Conservation (phyloP, 1,284 basidiomycete species). For the Ceratobasidium sp. region DNA sequence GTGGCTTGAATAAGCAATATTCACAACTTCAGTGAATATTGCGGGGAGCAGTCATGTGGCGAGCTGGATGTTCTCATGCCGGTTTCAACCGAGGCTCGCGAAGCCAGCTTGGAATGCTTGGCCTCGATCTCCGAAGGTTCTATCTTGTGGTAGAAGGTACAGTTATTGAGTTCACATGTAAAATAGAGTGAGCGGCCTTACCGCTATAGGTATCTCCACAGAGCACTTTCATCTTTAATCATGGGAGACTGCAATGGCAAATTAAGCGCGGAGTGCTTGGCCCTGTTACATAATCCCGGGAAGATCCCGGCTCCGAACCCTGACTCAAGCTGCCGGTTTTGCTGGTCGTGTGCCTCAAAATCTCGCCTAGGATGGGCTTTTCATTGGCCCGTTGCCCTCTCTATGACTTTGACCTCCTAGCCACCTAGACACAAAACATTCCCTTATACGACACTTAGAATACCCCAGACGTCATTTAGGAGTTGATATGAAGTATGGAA, state of each 20-base stretch:
- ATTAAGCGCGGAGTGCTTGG: neutral
- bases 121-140: neutral
- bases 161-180: neutral
- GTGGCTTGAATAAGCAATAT: neutral
- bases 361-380: conserved; percentile 4
- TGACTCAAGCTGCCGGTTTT: conserved; percentile 17
- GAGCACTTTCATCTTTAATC: neutral
- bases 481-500: conserved; percentile 81
- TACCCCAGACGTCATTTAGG: neutral
- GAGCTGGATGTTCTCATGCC: neutral
- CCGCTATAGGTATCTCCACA: neutral
- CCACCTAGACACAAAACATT: neutral
- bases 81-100: neutral
- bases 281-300: conserved; percentile 15
- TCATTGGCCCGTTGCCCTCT: conserved; percentile 22
- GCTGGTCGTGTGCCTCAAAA: conserved; percentile 29
- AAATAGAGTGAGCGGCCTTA: neutral
- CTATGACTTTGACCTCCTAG: neutral
- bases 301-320: neutral
- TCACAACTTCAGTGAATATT: neutral
- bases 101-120: neutral
- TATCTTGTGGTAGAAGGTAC: neutral
- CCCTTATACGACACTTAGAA: neutral
- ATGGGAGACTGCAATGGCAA: neutral
- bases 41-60: neutral